Conservation (phyloP, 495 filamentous ascomycete genomes). For the Lasiosphaeris hirsuta region DNA sequence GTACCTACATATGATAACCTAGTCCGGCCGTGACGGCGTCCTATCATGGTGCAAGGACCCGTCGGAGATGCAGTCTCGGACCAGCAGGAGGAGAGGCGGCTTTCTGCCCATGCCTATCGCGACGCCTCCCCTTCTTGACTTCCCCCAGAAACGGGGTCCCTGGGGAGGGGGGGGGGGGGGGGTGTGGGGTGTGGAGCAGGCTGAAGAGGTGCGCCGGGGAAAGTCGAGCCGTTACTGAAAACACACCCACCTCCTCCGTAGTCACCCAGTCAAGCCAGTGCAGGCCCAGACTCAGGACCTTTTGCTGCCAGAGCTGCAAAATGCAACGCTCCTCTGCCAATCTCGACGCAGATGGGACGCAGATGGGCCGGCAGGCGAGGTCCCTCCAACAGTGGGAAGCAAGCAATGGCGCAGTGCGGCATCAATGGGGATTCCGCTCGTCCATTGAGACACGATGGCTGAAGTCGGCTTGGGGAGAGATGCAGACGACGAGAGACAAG, state of each 20-base stretch:
- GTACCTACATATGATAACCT: not conserved
- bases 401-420: too few species aligned
- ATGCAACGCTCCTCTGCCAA: constrained; percentile 12
- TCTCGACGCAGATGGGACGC: not conserved
- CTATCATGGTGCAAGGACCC: constrained; percentile 20
- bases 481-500: not conserved
- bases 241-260: too few species aligned
- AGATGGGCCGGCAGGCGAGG: constrained; percentile 8
- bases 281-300: not conserved
- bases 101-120: not conserved
- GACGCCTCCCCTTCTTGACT: constrained; percentile 1
- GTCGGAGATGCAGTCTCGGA: constrained; percentile 16
- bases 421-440: too few species aligned
- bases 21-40: not conserved
- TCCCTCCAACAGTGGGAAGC: not conserved
- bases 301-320: constrained; percentile 4
- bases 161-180: not conserved
- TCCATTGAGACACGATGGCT: too few species aligned
- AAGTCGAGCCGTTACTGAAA: not conserved
- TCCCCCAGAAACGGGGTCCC: not conserved
- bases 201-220: constrained; percentile 1
- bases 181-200: not conserved
- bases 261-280: not conserved
- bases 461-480: not conserved
- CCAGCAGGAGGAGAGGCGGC: not conserved